Evolutionary conservation across 805 yeast genomes (phyloP), one percentile per base, ranked within the genome.

Genomic region (Saturnispora kantuleensis): DNA sequence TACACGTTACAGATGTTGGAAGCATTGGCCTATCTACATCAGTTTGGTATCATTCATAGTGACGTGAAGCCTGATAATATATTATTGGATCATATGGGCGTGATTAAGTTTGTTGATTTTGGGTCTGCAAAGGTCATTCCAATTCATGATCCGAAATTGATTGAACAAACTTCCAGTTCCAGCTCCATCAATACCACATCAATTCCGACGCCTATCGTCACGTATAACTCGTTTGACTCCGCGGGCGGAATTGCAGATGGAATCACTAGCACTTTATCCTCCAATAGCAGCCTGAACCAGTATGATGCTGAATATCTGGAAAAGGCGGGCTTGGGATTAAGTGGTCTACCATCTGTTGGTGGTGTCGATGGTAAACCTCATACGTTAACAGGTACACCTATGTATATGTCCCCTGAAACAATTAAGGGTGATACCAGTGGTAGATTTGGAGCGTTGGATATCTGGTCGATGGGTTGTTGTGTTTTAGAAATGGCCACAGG

Each of bases 371-470:
- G 28, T 28, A 58, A 56, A 39, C 54, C 61, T 4, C 58, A 59
- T 45, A 58, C 55, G 11, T 72, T 84, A 69, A 80, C 95, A 2
- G 98, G 98, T 34, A 93, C 98, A 0, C 97, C 97, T 12, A 93
- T 90, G 97, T 93, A 93, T 65, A 90, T 93, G 97, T 87, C 97
- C 0, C 98, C 98, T 0, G 98, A 93, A 57, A 84, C 86, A 0
- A 86, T 93, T 47, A 85, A 93, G 1, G 97, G 97, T 2, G 70
- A 75, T 5, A 63, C 71, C 1, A 58, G 73, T 1, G 82, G 81
- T 31, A 67, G 70, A 45, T 75, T 71, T 51, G 89, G 89, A 3
- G 77, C 80, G 3, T 74, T 69, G 47, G 98, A 93, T 65, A 84
- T 93, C 31, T 93, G 98, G 98, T 87, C 98, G 0, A 68, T 90